Percentiles rank a stretch among this genome's conserved stretches.
phyloP scores from a whole-genome alignment of 305 asterid genomes.

The Rubia peregrina region DNA sequence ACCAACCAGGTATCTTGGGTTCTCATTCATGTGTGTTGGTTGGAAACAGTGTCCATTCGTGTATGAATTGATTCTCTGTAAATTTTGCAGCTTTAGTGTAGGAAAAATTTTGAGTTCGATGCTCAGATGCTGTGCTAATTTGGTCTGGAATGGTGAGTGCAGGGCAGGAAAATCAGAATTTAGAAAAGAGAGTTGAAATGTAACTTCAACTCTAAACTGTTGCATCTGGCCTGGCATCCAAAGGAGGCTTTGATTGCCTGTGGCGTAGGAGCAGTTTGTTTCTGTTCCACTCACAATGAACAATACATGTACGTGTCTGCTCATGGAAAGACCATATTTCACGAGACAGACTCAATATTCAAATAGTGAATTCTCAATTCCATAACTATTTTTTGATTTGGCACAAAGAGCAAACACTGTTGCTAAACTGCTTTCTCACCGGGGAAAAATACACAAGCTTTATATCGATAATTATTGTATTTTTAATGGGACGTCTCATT shows the following conservation, averaged over 20 bases:
- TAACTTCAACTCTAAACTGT: constrained; percentile 29
- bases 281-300: constrained; percentile 36
- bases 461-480: background rate
- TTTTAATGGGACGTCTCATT: background rate
- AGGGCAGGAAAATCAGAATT: constrained; percentile 32
- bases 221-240: constrained; percentile 84
- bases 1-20: constrained; percentile 40
- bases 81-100: background rate
- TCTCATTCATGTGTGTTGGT: background rate
- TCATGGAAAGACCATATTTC: too few relatives aligned
- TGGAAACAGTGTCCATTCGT: background rate
- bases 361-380: too few relatives aligned
- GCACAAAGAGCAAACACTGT: background rate
- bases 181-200: constrained; percentile 43
- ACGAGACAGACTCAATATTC: too few relatives aligned
- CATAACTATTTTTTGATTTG: too few relatives aligned
- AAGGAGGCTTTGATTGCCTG: constrained; percentile 53
- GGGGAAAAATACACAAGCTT: background rate
- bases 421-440: background rate
- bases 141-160: constrained; percentile 16
- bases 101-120: background rate
- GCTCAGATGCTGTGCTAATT: background rate
- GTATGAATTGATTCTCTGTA: background rate
- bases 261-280: constrained; percentile 52
- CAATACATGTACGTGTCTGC: background rate